A percentile compares a stretch with the other conserved stretches of the same genome.
Evolutionary conservation across 2,329 filamentous ascomycete species (phyloP).

Genomic region (Alternaria sp.): DNA sequence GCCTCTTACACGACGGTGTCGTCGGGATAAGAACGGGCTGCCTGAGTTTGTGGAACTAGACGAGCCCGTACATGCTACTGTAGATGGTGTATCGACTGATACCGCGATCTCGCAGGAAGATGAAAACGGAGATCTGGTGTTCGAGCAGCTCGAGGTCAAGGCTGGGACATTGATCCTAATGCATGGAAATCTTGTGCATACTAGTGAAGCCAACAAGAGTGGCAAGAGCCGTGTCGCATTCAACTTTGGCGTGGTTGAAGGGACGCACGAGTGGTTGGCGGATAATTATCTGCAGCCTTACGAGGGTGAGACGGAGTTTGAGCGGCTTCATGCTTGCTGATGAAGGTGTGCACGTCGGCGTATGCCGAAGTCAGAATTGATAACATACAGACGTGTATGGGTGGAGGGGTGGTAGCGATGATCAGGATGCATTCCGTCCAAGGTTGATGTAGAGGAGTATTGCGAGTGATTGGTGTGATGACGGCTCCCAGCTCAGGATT

Average conservation of each 20-base stretch:
- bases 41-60: background rate
- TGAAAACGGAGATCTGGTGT: background rate
- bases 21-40: fast-evolving
- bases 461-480: too few species aligned
- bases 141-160: fast-evolving
- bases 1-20: background rate
- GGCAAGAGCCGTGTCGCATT: background rate
- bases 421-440: too few species aligned
- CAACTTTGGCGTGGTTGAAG: background rate
- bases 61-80: fast-evolving
- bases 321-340: background rate
- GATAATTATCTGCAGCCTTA: background rate
- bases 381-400: too few species aligned
- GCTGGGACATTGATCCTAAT: background rate
- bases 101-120: background rate
- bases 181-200: background rate
- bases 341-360: too few species aligned
- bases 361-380: too few species aligned
- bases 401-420: too few species aligned
- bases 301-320: background rate
- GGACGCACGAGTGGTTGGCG: background rate
- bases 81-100: fast-evolving
- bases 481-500: too few species aligned
- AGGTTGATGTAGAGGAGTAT: too few species aligned
- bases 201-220: background rate